These are phyloP conservation scores for Stenocarpella maydis DNA, from an alignment of 2,329 filamentous ascomycete species.

Conservation along the genomic window DNA sequence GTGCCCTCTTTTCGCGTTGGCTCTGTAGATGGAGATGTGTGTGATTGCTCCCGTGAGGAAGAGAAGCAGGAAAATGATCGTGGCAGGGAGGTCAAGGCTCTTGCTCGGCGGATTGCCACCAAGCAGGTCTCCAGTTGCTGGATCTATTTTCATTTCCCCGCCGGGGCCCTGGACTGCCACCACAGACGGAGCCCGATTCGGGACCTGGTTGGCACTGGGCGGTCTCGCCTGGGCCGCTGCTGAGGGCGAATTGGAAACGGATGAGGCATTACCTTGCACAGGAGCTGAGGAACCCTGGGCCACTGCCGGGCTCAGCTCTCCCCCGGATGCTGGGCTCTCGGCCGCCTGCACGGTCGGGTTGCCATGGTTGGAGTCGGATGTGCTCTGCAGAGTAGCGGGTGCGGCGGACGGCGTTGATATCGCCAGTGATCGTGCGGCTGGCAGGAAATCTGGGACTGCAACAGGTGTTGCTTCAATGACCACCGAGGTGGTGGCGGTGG, in stretches of 20 bases:
- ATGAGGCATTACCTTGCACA: background rate
- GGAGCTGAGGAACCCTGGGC: background rate
- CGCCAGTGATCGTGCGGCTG: background rate
- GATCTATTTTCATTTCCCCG: slow-evolving; percentile 14
- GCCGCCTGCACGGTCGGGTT: slow-evolving; percentile 7
- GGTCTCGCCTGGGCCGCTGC: background rate
- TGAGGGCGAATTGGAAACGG: background rate
- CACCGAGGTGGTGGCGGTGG: background rate
- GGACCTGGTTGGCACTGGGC: slow-evolving; percentile 2
- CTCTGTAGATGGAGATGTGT: slow-evolving; percentile 40
- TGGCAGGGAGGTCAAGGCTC: slow-evolving; percentile 39
- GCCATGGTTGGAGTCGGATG: background rate
- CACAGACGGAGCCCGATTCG: background rate
- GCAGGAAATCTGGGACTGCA: background rate
- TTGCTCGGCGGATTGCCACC: slow-evolving; percentile 29
- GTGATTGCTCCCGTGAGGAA: slow-evolving; percentile 39
- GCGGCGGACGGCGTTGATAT: background rate
- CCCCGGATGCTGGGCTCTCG: background rate
- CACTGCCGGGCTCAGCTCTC: background rate
- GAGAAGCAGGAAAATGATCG: slow-evolving; percentile 40
- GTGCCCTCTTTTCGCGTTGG: slow-evolving; percentile 46
- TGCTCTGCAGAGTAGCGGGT: background rate
- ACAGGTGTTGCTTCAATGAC: background rate
- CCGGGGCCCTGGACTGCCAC: background rate
- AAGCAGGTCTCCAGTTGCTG: slow-evolving; percentile 24